Percentiles rank a stretch among this genome's conserved stretches.
Conservation (phyloP, 2,329 filamentous ascomycete genomes). For the Waltergamsia citrina region DNA sequence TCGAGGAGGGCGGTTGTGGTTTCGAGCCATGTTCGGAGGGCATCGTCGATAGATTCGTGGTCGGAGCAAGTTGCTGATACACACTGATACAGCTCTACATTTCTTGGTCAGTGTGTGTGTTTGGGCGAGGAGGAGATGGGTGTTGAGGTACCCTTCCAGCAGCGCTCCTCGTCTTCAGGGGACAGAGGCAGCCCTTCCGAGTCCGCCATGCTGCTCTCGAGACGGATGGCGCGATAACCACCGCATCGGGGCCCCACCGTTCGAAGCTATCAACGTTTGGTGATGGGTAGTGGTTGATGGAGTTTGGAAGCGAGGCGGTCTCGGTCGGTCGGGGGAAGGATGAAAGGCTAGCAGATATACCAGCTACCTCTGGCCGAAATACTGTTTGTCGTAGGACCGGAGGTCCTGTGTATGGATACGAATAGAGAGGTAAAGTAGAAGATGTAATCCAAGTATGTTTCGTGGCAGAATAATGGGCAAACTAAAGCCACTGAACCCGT, state of each 20-base stretch:
- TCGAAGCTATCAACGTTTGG: background rate
- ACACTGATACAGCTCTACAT: constrained; percentile 36
- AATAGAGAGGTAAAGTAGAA: too few relatives aligned
- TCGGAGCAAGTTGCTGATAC: constrained; percentile 36
- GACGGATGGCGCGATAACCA: constrained; percentile 14
- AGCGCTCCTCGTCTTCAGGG: constrained; percentile 73
- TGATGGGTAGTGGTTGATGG: background rate
- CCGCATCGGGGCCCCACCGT: constrained; percentile 21
- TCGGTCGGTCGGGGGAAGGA: too few relatives aligned
- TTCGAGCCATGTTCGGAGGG: constrained; percentile 73
- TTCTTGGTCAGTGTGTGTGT: background rate
- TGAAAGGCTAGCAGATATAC: too few relatives aligned
- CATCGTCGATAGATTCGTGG: constrained; percentile 66
- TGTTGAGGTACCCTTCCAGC: constrained; percentile 66
- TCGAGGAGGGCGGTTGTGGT: constrained; percentile 70
- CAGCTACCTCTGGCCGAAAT: too few relatives aligned
- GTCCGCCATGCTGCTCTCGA: constrained; percentile 41
- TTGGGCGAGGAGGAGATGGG: background rate
- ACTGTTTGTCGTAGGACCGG: too few relatives aligned
- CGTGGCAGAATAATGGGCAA: too few relatives aligned
- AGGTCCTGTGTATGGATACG: too few relatives aligned
- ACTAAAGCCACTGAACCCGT: too few relatives aligned
- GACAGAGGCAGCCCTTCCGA: constrained; percentile 52
- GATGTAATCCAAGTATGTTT: too few relatives aligned
- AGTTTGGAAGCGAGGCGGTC: background rate